Evolutionary conservation across 2,329 filamentous ascomycete genomes (phyloP).

Genomic region (Chalaropsis thielavioides): DNA sequence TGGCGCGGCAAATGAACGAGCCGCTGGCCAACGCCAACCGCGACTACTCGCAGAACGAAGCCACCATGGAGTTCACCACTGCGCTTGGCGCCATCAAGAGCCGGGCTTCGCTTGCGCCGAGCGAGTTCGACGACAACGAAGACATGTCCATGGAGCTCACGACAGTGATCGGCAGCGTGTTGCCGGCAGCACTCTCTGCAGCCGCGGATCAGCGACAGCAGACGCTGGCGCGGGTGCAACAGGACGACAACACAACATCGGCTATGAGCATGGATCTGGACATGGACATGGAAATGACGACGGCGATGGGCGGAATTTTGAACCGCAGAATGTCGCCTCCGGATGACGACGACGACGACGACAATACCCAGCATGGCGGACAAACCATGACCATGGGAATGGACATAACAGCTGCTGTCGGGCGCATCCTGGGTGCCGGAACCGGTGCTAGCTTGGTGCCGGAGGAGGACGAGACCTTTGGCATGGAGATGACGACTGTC

Average conservation of each 20-base stretch:
- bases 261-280: conserved; percentile 56
- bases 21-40: conserved; percentile 22
- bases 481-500: conserved; percentile 54
- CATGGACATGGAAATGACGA: conserved; percentile 90
- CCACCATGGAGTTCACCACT: conserved; percentile 72
- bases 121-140: conserved; percentile 36
- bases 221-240: conserved; percentile 19
- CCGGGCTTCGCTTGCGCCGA: conserved; percentile 21
- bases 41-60: conserved; percentile 30
- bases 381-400: conserved; percentile 31
- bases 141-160: conserved; percentile 73
- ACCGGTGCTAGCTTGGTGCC: conserved; percentile 16
- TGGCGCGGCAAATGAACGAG: conserved; percentile 32
- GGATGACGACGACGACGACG: conserved; percentile 21
- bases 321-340: conserved; percentile 29
- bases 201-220: conserved; percentile 23
- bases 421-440: conserved; percentile 35
- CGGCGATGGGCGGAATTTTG: conserved; percentile 66
- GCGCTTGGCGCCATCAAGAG: conserved; percentile 57
- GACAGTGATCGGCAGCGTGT: conserved; percentile 44
- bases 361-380: conserved; percentile 18
- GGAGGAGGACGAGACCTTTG: conserved; percentile 33
- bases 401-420: conserved; percentile 49
- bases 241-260: conserved; percentile 21
- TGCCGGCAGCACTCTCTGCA: conserved; percentile 24